phyloP scores from a whole-genome alignment of 2,329 filamentous ascomycete species.

The Aspergillus sp. region DNA sequence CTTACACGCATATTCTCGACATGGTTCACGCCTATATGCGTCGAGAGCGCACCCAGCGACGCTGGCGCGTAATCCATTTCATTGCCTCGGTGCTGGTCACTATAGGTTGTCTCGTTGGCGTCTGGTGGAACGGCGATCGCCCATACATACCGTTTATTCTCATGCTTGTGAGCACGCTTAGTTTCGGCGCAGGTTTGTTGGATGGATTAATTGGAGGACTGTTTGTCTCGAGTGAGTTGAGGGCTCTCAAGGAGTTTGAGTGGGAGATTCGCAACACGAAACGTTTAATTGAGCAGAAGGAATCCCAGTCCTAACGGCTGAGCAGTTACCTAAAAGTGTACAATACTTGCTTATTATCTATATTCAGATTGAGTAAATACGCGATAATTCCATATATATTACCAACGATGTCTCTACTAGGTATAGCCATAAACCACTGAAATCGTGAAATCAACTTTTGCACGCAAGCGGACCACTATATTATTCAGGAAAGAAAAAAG shows the following conservation, averaged over 20 bases:
- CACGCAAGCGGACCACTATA: neutral
- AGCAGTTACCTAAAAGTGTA: neutral
- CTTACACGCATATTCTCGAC: conserved; percentile 71
- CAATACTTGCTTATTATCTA: neutral
- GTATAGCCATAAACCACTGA: neutral
- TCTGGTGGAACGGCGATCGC: conserved; percentile 71
- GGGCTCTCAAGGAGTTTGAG: conserved; percentile 84
- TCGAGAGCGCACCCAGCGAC: conserved; percentile 71
- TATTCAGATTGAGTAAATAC: neutral
- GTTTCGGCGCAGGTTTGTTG: conserved; percentile 71
- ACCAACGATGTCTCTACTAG: neutral
- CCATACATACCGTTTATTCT: conserved; percentile 79
- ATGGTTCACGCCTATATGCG: conserved; percentile 67
- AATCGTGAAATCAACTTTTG: neutral
- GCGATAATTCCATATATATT: neutral
- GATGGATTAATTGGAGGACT: conserved; percentile 84
- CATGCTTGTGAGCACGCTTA: conserved; percentile 75
- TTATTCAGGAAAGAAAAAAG: neutral
- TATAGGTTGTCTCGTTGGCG: conserved; percentile 72
- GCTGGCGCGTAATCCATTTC: conserved; percentile 74
- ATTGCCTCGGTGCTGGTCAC: conserved; percentile 64
- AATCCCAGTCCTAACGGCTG: neutral
- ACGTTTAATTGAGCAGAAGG: neutral
- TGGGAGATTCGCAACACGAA: conserved; percentile 79
- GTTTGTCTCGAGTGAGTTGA: conserved; percentile 81